Evolutionary conservation across 345 rosid species (phyloP).

Genomic region (Triadica sebifera): DNA sequence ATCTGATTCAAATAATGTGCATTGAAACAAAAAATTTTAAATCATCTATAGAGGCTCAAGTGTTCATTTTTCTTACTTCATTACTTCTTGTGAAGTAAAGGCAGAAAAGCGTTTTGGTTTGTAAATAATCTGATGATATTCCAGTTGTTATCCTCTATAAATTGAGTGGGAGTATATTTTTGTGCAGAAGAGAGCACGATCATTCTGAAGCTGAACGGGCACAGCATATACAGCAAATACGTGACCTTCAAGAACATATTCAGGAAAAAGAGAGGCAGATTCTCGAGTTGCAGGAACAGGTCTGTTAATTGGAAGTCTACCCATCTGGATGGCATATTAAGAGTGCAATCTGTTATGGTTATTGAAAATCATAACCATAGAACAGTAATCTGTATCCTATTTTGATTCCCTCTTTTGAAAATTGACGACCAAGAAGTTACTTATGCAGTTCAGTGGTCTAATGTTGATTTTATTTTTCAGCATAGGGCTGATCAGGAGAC

Average conservation of each 20-base stretch:
- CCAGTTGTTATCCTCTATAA: background rate
- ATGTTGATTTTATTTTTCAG: constrained; percentile 47
- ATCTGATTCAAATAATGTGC: background rate
- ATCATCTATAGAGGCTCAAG: background rate
- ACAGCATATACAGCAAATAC: constrained; percentile 73
- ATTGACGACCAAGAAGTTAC: background rate
- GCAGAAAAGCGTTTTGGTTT: background rate
- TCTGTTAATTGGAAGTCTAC: constrained; percentile 27
- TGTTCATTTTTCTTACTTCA: background rate
- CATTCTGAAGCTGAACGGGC: constrained; percentile 93
- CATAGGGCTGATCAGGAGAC: constrained; percentile 88
- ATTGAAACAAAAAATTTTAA: background rate
- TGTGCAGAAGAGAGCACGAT: constrained; percentile 92
- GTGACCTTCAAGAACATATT: constrained; percentile 80
- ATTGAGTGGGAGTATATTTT: constrained; percentile 13
- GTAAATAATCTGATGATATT: background rate
- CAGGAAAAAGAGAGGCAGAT: constrained; percentile 90
- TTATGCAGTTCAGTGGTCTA: constrained; percentile 5
- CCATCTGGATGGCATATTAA: background rate
- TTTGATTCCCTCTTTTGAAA: background rate
- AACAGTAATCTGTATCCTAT: no score
- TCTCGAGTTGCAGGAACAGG: constrained; percentile 92
- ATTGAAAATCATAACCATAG: no score
- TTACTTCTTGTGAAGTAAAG: background rate
- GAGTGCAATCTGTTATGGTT: background rate